Percentiles rank a stretch among this genome's conserved stretches.
phyloP scores from a whole-genome alignment of 139 green algal genomes.

The Chlorella sorokiniana region DNA sequence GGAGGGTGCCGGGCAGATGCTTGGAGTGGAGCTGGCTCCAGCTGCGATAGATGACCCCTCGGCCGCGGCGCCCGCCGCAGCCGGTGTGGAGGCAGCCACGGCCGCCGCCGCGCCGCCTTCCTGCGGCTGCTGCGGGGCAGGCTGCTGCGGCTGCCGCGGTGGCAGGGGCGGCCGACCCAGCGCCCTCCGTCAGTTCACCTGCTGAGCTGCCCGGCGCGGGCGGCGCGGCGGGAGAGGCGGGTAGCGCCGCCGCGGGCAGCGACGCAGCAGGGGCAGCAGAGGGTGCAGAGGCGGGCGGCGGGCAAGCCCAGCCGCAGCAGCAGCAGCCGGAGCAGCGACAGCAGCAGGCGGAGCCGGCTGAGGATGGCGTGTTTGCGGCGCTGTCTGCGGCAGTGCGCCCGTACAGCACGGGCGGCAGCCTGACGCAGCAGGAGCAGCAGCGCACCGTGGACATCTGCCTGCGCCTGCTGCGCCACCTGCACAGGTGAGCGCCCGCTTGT shows the following conservation, averaged over 20 bases:
- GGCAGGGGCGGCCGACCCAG: not conserved
- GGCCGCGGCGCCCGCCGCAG: not conserved
- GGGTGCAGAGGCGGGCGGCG: not conserved
- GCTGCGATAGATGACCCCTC: not conserved
- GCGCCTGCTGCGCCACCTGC: conserved; percentile 66
- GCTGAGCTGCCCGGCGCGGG: not conserved
- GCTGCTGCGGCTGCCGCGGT: not conserved
- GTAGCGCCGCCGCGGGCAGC: not conserved
- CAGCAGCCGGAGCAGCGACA: not conserved
- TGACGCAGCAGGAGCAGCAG: conserved; percentile 58
- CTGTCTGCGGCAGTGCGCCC: conserved; percentile 17
- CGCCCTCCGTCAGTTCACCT: conserved; percentile 7
- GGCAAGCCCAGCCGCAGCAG: not conserved
- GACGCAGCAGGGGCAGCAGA: not conserved
- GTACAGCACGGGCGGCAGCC: conserved; percentile 52
- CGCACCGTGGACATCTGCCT: conserved; percentile 48
- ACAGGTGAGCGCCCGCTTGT: conserved; percentile 53
- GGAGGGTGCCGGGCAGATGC: not conserved
- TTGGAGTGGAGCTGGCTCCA: conserved; percentile 6
- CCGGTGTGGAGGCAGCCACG: not conserved
- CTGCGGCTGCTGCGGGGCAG: not conserved
- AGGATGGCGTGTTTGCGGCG: conserved; percentile 5
- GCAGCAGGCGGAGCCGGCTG: not conserved
- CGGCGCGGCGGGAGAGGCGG: not conserved
- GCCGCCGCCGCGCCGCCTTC: not conserved